Evolutionary conservation across 2,329 filamentous ascomycete genomes (phyloP).

Genomic region (Calonectria fujianensis): DNA sequence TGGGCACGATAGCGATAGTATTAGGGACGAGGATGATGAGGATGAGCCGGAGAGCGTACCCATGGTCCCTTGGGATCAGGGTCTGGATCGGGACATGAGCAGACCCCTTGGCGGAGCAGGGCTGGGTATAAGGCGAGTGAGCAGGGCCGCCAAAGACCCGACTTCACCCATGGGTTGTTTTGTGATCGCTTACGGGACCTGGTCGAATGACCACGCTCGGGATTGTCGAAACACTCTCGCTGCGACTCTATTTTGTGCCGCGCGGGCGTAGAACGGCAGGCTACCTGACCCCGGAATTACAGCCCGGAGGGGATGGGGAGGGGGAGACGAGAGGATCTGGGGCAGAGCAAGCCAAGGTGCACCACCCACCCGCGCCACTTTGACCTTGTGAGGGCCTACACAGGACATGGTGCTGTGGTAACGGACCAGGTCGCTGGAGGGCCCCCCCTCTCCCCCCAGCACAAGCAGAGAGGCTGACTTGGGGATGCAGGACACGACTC

Average conservation of each 20-base stretch:
- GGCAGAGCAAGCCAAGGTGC: slow-evolving; percentile 8
- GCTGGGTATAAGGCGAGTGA: slow-evolving; percentile 15
- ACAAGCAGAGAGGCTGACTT: slow-evolving; percentile 16
- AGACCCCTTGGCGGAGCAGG: slow-evolving; percentile 5
- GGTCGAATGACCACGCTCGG: slow-evolving; percentile 25
- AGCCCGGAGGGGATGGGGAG: neutral
- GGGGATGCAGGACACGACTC: neutral
- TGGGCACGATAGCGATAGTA: neutral
- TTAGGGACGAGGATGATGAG: slow-evolving; percentile 27
- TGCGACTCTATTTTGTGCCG: slow-evolving; percentile 8
- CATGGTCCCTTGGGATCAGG: neutral
- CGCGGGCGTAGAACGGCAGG: neutral
- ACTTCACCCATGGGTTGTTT: slow-evolving; percentile 36
- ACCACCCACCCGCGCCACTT: slow-evolving; percentile 19
- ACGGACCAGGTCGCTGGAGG: slow-evolving; percentile 1
- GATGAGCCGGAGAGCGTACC: slow-evolving; percentile 16
- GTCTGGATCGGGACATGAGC: neutral
- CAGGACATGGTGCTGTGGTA: slow-evolving; percentile 4
- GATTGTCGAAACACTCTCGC: slow-evolving; percentile 27
- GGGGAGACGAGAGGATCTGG: neutral
- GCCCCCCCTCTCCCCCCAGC: neutral
- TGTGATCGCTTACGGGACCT: slow-evolving; percentile 24
- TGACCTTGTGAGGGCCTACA: slow-evolving; percentile 3
- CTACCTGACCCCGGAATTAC: slow-evolving; percentile 24
- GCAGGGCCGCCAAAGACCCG: slow-evolving; percentile 27